Percentiles rank a stretch among this genome's conserved stretches.
Conservation (phyloP, 2,329 filamentous ascomycete genomes). For the Bipolaris bicolor region DNA sequence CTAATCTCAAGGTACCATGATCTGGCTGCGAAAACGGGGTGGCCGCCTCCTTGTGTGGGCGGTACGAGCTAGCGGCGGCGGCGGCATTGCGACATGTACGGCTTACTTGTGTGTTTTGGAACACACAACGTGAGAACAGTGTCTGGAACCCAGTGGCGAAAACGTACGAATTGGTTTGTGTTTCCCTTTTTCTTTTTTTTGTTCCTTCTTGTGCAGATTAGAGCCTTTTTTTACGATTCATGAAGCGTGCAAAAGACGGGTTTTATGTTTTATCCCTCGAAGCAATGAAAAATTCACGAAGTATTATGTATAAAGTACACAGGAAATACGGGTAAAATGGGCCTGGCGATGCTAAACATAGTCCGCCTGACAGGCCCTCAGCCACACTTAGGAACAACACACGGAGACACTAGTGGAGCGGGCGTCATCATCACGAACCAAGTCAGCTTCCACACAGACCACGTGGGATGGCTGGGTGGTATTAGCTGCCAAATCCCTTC, state of each 20-base stretch:
- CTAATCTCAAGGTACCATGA: not conserved
- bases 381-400: not conserved
- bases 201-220: constrained; percentile 1
- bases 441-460: constrained; percentile 10
- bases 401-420: not conserved
- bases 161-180: not conserved
- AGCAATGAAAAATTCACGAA: too few relatives aligned
- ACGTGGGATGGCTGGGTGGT: not conserved
- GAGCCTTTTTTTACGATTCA: constrained; percentile 1
- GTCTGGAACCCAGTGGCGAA: not conserved
- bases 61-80: not conserved
- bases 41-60: not conserved
- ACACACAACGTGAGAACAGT: not conserved
- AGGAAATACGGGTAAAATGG: not conserved
- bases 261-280: not conserved
- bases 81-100: not conserved
- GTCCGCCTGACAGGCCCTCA: not conserved
- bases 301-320: not conserved
- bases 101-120: not conserved
- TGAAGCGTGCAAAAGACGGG: not conserved
- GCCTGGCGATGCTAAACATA: not conserved
- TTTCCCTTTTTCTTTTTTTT: not conserved
- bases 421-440: constrained; percentile 8
- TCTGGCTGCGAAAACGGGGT: not conserved
- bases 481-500: not conserved